Conservation (phyloP, 345 rosid genomes). For the Arabis alpina region DNA sequence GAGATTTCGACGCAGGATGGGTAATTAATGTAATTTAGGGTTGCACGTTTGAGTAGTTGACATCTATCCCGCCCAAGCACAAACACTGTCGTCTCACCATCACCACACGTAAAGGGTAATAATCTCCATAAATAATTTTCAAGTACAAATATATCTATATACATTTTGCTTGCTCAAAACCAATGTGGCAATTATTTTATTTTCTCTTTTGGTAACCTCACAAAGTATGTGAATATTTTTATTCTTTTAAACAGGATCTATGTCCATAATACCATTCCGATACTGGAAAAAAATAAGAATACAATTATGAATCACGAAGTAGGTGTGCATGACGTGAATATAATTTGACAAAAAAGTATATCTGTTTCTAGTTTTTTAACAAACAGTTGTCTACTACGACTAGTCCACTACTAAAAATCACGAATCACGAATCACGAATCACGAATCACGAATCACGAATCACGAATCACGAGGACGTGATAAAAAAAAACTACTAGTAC, state of each 20-base stretch:
- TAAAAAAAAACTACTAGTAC: no score
- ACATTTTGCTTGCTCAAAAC: no score
- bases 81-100: slow-evolving; percentile 41
- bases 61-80: slow-evolving; percentile 34
- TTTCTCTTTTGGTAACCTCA: no score
- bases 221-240: no score
- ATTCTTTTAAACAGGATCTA: no score
- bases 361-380: neutral
- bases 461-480: neutral
- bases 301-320: no score
- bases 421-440: neutral
- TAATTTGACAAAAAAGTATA: no score
- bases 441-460: slow-evolving; percentile 2
- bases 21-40: slow-evolving; percentile 18
- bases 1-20: slow-evolving; percentile 27
- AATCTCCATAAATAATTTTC: neutral
- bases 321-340: no score
- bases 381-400: slow-evolving; percentile 2
- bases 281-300: no score
- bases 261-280: no score
- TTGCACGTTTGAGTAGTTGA: slow-evolving; percentile 38
- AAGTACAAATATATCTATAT: slow-evolving; percentile 11
- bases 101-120: slow-evolving; percentile 25
- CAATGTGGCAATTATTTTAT: no score
- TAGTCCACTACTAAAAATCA: slow-evolving; percentile 15